phyloP scores from a whole-genome alignment of 768 basidiomycete species.

The Zangia roseola region DNA sequence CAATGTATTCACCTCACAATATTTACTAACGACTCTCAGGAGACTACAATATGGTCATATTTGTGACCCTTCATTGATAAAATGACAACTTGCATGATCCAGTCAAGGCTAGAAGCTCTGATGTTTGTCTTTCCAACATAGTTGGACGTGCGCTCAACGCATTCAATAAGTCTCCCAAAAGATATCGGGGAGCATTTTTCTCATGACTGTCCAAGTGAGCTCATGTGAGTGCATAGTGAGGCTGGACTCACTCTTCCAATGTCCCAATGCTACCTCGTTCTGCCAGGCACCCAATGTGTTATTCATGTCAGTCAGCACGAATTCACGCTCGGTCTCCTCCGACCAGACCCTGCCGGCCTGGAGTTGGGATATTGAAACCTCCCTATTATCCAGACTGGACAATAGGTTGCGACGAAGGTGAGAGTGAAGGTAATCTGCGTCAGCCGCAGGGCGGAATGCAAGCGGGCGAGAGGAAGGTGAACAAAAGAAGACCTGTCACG shows the following conservation, averaged over 20 bases:
- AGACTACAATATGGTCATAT: slow-evolving; percentile 6
- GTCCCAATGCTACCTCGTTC: slow-evolving; percentile 57
- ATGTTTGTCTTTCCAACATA: no score
- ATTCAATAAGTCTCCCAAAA: slow-evolving; percentile 78
- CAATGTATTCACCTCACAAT: slow-evolving; percentile 13
- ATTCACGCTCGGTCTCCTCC: slow-evolving; percentile 37
- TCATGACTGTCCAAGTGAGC: slow-evolving; percentile 58
- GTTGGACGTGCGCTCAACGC: no score
- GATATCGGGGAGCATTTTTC: slow-evolving; percentile 64
- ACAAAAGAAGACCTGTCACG: slow-evolving; percentile 77
- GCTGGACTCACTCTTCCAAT: slow-evolving; percentile 67
- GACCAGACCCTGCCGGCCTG: slow-evolving; percentile 23
- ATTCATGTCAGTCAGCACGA: slow-evolving; percentile 58
- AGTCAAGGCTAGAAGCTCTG: no score
- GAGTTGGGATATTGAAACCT: slow-evolving; percentile 48
- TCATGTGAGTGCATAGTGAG: not conserved
- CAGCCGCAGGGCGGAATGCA: slow-evolving; percentile 53
- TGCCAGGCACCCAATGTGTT: slow-evolving; percentile 71
- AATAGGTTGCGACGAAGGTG: slow-evolving; percentile 64
- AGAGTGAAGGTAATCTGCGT: slow-evolving; percentile 68
- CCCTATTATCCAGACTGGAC: slow-evolving; percentile 47
- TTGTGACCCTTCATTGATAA: no score
- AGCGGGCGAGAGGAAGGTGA: slow-evolving; percentile 52
- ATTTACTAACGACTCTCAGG: not conserved
- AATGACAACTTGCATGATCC: no score